Evolutionary conservation across 371 early-diverging fungal species (phyloP), one percentile per base, ranked within the genome.

Genomic region (Chytridiales sp.): DNA sequence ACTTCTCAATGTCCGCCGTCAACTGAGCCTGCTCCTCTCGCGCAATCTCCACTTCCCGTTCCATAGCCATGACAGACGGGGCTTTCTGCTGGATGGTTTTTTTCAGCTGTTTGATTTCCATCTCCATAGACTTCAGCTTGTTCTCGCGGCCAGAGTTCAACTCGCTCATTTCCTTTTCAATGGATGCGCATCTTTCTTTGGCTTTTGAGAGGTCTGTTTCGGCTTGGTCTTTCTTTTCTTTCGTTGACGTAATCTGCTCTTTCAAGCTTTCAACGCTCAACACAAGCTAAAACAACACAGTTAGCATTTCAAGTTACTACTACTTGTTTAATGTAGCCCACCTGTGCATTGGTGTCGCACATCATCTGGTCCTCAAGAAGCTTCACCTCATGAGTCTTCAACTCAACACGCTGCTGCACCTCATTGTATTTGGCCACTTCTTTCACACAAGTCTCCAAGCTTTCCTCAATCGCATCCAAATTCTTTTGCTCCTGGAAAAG

Each of bases 81-180:
- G 9, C 21, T 24, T 46, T 9, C 46, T 46, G 36, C 17, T 19
- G 31, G 22, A 17, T 46, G 46, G 29, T 22, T 0, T 54, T 41
- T 22, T 8, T 13, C 8, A 54, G 46, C 46, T 24, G 46, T 9
- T 9, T 13, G 9, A 13, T 24, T 24, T 22, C 9, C 69, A 86
- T 87, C 67, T 80, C 73, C 60, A 91, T 76, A 29, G 92, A 86
- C 64, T 90, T 80, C 30, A 97, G 67, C 66, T 94, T 93, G 8
- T 85, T 89, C 59, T 91, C 91, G 68, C 92, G 86, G 40, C 82
- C 51, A 50, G 36, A 75, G 30, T 85, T 81, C 48, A 95, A 91
- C 61, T 96, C 94, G 15, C 77, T 72, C 92, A 93, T 95, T 64
- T 98, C 97, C 29, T 66, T 69, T 66, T 95, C 94, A 44, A 95